Percentiles rank a stretch among this genome's conserved stretches.
Conservation (phyloP, 2,329 filamentous ascomycete genomes). For the Phymatotrichopsis omnivora region DNA sequence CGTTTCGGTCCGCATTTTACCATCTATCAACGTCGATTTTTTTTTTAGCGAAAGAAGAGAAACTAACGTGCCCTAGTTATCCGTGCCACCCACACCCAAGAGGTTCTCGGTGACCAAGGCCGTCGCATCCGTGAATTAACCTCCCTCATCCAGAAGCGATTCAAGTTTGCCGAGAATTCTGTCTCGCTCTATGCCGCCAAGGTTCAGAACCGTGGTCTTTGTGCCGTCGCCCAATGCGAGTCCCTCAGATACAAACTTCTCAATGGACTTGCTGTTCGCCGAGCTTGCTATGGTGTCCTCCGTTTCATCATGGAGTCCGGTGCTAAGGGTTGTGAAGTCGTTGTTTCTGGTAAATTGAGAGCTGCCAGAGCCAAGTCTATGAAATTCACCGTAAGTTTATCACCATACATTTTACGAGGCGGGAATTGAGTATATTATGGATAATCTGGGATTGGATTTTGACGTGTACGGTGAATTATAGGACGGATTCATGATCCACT, state of each 20-base stretch:
- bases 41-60: not conserved
- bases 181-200: slow-evolving; percentile 99
- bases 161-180: slow-evolving; percentile 99
- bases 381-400: slow-evolving; percentile 85
- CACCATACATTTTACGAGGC: not conserved
- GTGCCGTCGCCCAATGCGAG: slow-evolving; percentile 99
- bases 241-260: slow-evolving; percentile 99
- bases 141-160: slow-evolving; percentile 99
- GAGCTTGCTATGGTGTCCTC: slow-evolving; percentile 99
- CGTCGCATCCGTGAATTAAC: slow-evolving; percentile 99
- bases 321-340: slow-evolving; percentile 99
- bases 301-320: slow-evolving; percentile 99
- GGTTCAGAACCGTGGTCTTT: slow-evolving; percentile 99
- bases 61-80: slow-evolving; percentile 51
- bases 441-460: not conserved
- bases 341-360: slow-evolving; percentile 97
- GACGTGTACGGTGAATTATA: slow-evolving; percentile 31
- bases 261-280: slow-evolving; percentile 96
- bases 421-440: slow-evolving; percentile 3
- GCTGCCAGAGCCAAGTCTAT: slow-evolving; percentile 99
- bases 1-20: slow-evolving; percentile 10
- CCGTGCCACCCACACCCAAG: slow-evolving; percentile 99
- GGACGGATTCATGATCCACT: slow-evolving; percentile 99
- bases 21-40: not conserved
- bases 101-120: slow-evolving; percentile 99